Conservation (phyloP, 495 filamentous ascomycete genomes). For the Haplographium delicatum region DNA sequence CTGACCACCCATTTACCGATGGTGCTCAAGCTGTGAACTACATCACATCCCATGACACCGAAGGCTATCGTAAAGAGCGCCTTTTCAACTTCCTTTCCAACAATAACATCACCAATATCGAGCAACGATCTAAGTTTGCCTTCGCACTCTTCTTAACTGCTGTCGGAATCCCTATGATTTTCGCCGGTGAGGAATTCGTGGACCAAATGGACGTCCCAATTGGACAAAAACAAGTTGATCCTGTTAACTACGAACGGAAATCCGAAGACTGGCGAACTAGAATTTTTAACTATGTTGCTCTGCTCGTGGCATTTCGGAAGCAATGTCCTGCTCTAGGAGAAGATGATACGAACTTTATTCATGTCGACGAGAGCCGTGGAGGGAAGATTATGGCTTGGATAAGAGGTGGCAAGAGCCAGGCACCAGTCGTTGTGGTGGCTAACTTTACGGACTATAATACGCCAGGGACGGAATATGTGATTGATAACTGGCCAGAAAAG, state of each 20-base stretch:
- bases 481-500: slow-evolving; percentile 25
- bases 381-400: slow-evolving; percentile 29
- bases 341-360: slow-evolving; percentile 29
- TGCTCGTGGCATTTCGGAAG: slow-evolving; percentile 23
- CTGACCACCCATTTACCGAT: slow-evolving; percentile 21
- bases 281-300: slow-evolving; percentile 27
- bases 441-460: slow-evolving; percentile 31
- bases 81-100: slow-evolving; percentile 27
- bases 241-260: slow-evolving; percentile 29
- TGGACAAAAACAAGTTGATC: slow-evolving; percentile 29
- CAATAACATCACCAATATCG: slow-evolving; percentile 24
- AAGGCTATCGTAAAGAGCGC: slow-evolving; percentile 27
- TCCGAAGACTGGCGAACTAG: slow-evolving; percentile 26
- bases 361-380: slow-evolving; percentile 25
- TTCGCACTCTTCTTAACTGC: slow-evolving; percentile 29
- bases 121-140: slow-evolving; percentile 26
- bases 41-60: slow-evolving; percentile 31
- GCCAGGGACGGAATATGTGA: slow-evolving; percentile 22
- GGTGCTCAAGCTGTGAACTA: slow-evolving; percentile 31
- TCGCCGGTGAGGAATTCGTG: slow-evolving; percentile 32
- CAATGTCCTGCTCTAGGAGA: slow-evolving; percentile 25
- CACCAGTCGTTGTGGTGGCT: slow-evolving; percentile 27
- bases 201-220: slow-evolving; percentile 28
- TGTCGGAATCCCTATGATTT: slow-evolving; percentile 33
- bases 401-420: slow-evolving; percentile 14